A percentile compares a stretch with the other conserved stretches of the same genome.
phyloP scores from a whole-genome alignment of 768 basidiomycete species.

The Boletus reticulatus region DNA sequence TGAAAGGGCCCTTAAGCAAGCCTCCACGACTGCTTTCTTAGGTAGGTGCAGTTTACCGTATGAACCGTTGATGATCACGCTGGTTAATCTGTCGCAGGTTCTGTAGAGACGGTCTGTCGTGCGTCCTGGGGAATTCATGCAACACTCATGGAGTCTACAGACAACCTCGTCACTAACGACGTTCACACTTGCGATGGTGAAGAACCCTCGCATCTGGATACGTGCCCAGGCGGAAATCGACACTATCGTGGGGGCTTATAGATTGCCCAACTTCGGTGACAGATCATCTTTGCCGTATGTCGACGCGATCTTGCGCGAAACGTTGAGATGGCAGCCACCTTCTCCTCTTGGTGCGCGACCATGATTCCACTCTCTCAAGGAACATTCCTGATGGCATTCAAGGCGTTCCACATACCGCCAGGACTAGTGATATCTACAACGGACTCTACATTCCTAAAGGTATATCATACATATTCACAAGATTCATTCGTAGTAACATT shows the following conservation, averaged over 20 bases:
- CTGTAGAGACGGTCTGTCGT: slow-evolving; percentile 16
- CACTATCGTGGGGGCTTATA: slow-evolving; percentile 1
- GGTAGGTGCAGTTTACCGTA: slow-evolving; percentile 1
- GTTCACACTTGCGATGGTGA: slow-evolving; percentile 13
- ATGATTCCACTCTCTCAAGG: neutral
- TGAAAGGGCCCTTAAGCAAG: slow-evolving; percentile 14
- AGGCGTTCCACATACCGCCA: slow-evolving; percentile 14
- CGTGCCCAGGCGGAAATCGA: slow-evolving; percentile 13
- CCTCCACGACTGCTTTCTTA: slow-evolving; percentile 12
- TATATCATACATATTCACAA: neutral
- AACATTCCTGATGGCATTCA: neutral
- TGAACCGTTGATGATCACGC: neutral
- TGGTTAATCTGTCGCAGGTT: neutral
- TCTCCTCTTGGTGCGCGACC: neutral
- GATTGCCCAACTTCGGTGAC: slow-evolving; percentile 9
- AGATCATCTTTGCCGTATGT: slow-evolving; percentile 8
- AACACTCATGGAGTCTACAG: neutral
- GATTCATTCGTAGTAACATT: neutral
- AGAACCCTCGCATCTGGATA: slow-evolving; percentile 8
- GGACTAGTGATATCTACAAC: slow-evolving; percentile 33
- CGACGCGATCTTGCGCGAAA: slow-evolving; percentile 12
- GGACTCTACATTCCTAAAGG: slow-evolving; percentile 54
- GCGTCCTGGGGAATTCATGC: neutral
- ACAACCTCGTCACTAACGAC: neutral
- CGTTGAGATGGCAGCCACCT: slow-evolving; percentile 10